Conservation (phyloP, 306 rosid species). For the Dryas octopetala region DNA sequence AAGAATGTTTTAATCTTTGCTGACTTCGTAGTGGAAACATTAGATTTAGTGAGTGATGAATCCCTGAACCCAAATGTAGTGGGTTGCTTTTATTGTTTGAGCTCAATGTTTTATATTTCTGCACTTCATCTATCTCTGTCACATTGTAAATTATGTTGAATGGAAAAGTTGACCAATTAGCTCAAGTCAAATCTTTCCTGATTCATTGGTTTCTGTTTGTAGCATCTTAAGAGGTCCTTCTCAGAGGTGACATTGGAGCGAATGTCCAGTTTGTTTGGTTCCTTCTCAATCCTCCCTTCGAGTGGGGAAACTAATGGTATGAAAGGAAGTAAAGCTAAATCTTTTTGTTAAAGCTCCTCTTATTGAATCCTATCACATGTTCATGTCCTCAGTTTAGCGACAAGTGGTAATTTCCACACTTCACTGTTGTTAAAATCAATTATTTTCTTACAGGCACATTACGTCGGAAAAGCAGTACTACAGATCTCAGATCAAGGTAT, state of each 20-base stretch:
- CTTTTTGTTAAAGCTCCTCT: conserved; percentile 11
- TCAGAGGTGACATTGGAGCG: conserved; percentile 69
- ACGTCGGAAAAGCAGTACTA: conserved; percentile 37
- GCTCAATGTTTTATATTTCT: neutral
- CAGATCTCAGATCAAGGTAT: conserved; percentile 47
- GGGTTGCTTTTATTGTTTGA: neutral
- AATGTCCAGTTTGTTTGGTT: conserved; percentile 61
- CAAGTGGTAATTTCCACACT: neutral
- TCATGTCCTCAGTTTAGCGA: conserved; percentile 1
- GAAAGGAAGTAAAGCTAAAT: conserved; percentile 17
- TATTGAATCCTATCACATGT: neutral
- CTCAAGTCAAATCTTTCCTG: conserved; percentile 20
- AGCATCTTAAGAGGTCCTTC: conserved; percentile 67
- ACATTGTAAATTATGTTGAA: neutral
- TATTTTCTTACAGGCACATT: conserved; percentile 43
- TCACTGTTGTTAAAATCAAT: neutral
- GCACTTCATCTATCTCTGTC: conserved; percentile 13
- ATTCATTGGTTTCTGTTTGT: conserved; percentile 35
- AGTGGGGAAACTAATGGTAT: conserved; percentile 63
- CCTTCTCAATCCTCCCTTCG: conserved; percentile 63
- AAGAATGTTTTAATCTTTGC: neutral
- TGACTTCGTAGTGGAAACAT: neutral
- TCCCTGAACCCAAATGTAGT: conserved; percentile 6
- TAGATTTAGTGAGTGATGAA: conserved; percentile 4
- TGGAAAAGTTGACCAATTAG: conserved; percentile 6